These are phyloP conservation scores for Isochrysis galbana DNA, from an alignment of 78 protist species.

Conservation along the genomic window DNA sequence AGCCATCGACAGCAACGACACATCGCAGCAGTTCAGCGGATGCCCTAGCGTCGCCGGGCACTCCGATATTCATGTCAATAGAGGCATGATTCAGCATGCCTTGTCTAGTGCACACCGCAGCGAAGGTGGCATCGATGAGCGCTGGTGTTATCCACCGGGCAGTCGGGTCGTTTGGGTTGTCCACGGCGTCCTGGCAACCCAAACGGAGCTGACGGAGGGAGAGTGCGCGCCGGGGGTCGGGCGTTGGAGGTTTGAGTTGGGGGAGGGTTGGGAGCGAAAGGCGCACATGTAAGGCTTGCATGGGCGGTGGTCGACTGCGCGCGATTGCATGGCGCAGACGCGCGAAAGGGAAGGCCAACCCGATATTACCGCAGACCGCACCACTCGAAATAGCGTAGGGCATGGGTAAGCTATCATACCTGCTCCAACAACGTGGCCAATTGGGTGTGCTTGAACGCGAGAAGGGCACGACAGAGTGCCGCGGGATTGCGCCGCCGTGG, in stretches of 20 bases:
- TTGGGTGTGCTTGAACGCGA: not conserved
- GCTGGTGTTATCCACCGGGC: not conserved
- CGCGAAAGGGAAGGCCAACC: too few relatives aligned
- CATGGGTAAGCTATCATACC: too few relatives aligned
- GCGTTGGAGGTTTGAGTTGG: too few relatives aligned
- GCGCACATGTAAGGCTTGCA: too few relatives aligned
- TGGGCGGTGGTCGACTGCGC: too few relatives aligned
- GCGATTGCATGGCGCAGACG: too few relatives aligned
- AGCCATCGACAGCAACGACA: not conserved
- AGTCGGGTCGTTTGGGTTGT: not conserved
- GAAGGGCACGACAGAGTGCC: not conserved
- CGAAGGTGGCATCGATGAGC: not conserved
- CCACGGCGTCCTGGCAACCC: not conserved
- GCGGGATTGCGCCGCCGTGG: not conserved
- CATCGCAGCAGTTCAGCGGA: not conserved
- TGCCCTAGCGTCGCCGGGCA: not conserved
- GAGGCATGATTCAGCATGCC: not conserved
- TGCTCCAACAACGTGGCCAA: not conserved
- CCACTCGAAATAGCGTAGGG: too few relatives aligned
- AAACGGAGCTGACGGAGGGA: not conserved
- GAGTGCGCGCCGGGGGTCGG: too few relatives aligned
- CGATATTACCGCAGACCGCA: too few relatives aligned
- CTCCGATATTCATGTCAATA: not conserved
- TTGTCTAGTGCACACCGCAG: not conserved
- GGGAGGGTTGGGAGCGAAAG: too few relatives aligned